Evolutionary conservation across 2,329 filamentous ascomycete species (phyloP).

Genomic region (Lachnellula hyalina): DNA sequence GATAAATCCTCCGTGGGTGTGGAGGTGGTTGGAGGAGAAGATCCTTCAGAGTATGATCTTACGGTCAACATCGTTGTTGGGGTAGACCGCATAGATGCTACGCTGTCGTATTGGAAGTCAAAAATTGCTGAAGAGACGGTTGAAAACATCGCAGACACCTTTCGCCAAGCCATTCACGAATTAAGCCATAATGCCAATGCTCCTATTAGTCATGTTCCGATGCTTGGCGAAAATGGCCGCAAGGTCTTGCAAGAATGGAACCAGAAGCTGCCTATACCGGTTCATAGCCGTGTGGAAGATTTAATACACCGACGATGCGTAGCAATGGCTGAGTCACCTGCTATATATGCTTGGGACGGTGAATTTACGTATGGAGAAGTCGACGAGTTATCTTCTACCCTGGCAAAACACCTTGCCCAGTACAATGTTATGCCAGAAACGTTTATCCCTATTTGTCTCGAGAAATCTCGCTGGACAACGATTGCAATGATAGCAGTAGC

Average conservation of each 20-base stretch:
- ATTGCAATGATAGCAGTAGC: conserved; percentile 27
- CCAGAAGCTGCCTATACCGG: too few relatives aligned
- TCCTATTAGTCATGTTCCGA: too few relatives aligned
- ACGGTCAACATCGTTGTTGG: conserved; percentile 32
- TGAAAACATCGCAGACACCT: too few relatives aligned
- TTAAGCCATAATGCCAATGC: too few relatives aligned
- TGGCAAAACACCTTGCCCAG: conserved; percentile 2
- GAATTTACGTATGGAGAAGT: conserved; percentile 14
- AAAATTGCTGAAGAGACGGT: background rate
- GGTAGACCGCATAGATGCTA: background rate
- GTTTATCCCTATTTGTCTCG: conserved; percentile 18
- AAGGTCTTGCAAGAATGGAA: too few relatives aligned
- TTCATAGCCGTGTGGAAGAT: too few relatives aligned
- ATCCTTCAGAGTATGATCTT: conserved; percentile 36
- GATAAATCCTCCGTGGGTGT: conserved; percentile 7
- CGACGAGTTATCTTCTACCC: conserved; percentile 5
- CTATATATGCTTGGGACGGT: conserved; percentile 8
- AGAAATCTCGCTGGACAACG: conserved; percentile 21
- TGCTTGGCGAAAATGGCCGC: too few relatives aligned
- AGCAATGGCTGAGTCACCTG: background rate
- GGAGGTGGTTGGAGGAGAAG: conserved; percentile 30
- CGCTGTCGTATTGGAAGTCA: background rate
- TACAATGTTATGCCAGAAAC: conserved; percentile 8
- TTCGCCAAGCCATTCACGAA: too few relatives aligned
- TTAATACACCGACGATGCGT: too few relatives aligned